Conservation (phyloP, 1,284 basidiomycete species). For the Cutaneotrichosporon cavernicola region DNA sequence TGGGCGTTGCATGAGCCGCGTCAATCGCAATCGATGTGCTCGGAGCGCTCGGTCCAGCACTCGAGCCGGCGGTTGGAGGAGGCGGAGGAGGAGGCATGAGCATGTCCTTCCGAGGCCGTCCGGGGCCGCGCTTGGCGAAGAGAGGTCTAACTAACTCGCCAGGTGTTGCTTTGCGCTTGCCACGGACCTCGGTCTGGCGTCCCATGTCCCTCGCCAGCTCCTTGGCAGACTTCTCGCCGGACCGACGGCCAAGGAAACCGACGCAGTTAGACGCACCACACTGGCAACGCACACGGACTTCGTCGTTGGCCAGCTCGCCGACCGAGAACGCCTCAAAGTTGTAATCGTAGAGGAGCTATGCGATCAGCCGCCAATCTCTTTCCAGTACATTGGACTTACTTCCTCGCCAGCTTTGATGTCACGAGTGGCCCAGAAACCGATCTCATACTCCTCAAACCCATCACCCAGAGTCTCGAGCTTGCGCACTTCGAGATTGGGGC, state of each 20-base stretch:
- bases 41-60: neutral
- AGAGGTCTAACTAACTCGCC: neutral
- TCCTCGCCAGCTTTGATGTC: conserved; percentile 55
- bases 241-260: conserved; percentile 49
- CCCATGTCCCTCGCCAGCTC: conserved; percentile 28
- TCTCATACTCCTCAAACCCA: conserved; percentile 54
- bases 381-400: conserved; percentile 30
- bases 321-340: conserved; percentile 50
- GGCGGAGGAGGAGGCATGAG: neutral
- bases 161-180: neutral
- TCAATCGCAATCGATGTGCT: neutral
- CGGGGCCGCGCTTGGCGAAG: conserved; percentile 2
- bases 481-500: conserved; percentile 53
- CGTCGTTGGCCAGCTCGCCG: conserved; percentile 26
- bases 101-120: neutral
- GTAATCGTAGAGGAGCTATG: conserved; percentile 52
- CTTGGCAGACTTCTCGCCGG: conserved; percentile 36
- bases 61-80: neutral
- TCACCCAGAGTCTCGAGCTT: conserved; percentile 49
- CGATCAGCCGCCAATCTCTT: neutral
- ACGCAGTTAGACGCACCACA: conserved; percentile 52
- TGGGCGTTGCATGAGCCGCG: neutral
- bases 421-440: conserved; percentile 52
- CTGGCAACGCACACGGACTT: conserved; percentile 46
- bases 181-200: conserved; percentile 9